Conservation (phyloP, 208 protist genomes). For the Trypanosoma vivax region DNA sequence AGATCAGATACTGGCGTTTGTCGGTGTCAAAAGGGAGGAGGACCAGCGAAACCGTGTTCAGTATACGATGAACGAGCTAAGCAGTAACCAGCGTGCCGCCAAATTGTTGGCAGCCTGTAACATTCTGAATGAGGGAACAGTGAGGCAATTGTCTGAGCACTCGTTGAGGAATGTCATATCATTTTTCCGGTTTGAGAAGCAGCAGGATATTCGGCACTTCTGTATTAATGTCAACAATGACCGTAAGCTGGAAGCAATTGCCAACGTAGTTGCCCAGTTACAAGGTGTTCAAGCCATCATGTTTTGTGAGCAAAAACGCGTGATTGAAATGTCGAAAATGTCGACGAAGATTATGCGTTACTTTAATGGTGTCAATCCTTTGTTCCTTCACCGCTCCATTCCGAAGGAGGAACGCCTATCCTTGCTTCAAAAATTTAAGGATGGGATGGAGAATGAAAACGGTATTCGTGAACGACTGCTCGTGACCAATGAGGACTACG, state of each 20-base stretch:
- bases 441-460: conserved; percentile 65
- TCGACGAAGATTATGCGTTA: conserved; percentile 37
- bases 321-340: conserved; percentile 67
- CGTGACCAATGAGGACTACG: conserved; percentile 88
- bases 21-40: conserved; percentile 58
- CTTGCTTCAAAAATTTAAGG: conserved; percentile 81
- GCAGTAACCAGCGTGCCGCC: conserved; percentile 58
- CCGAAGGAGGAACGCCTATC: conserved; percentile 70
- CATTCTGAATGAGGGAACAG: conserved; percentile 62
- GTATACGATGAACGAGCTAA: conserved; percentile 83
- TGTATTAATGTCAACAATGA: conserved; percentile 57
- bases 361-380: conserved; percentile 74
- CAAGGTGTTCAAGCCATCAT: conserved; percentile 84
- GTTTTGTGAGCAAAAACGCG: conserved; percentile 83
- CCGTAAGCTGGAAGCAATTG: conserved; percentile 77
- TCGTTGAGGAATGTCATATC: conserved; percentile 69
- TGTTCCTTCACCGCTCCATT: conserved; percentile 72
- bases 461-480: conserved; percentile 83
- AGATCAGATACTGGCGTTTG: conserved; percentile 42
- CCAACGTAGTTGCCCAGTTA: conserved; percentile 78
- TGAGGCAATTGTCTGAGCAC: conserved; percentile 56
- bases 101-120: conserved; percentile 73
- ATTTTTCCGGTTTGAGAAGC: conserved; percentile 75
- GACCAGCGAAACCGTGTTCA: conserved; percentile 71
- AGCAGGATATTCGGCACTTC: conserved; percentile 78